These are phyloP conservation scores for Scenedesmus sp. DNA, from an alignment of 163 green algal species.

Conservation along the genomic window DNA sequence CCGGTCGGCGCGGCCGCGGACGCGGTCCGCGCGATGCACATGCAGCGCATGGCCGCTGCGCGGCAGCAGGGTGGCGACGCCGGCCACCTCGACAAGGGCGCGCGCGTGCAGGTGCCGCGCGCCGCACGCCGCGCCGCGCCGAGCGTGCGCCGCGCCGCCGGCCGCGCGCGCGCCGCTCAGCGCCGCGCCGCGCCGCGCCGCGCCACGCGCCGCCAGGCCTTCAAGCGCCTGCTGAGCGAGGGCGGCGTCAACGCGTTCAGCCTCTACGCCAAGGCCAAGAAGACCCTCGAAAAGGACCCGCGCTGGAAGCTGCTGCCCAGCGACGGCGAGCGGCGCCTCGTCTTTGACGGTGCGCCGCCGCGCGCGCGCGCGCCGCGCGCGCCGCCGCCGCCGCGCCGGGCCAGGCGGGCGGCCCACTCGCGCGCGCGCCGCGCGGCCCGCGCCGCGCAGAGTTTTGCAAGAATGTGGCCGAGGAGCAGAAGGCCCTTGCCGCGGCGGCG, in stretches of 20 bases:
- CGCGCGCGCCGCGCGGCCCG: too few relatives aligned
- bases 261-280: conserved; percentile 47
- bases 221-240: conserved; percentile 75
- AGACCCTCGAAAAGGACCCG: conserved; percentile 43
- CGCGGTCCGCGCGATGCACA: conserved; percentile 19
- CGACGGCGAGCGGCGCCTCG: conserved; percentile 62
- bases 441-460: too few relatives aligned
- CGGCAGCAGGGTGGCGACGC: background rate
- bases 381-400: too few relatives aligned
- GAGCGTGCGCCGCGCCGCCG: too few relatives aligned
- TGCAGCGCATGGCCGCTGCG: conserved; percentile 19
- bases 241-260: conserved; percentile 64
- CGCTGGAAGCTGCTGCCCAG: conserved; percentile 62
- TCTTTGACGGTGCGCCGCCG: conserved; percentile 88
- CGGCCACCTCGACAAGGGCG: too few relatives aligned
- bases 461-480: conserved; percentile 48
- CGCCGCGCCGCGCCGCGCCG: too few relatives aligned
- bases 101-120: too few relatives aligned
- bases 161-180: too few relatives aligned
- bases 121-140: too few relatives aligned
- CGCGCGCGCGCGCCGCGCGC: too few relatives aligned
- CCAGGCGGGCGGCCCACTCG: too few relatives aligned
- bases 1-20: conserved; percentile 2
- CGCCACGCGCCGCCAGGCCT: conserved; percentile 42
- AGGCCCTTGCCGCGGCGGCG: conserved; percentile 23